A percentile compares a stretch with the other conserved stretches of the same genome.
These are phyloP conservation scores for Mallotus japonicus DNA, from an alignment of 441 rosid species.

Conservation along the genomic window DNA sequence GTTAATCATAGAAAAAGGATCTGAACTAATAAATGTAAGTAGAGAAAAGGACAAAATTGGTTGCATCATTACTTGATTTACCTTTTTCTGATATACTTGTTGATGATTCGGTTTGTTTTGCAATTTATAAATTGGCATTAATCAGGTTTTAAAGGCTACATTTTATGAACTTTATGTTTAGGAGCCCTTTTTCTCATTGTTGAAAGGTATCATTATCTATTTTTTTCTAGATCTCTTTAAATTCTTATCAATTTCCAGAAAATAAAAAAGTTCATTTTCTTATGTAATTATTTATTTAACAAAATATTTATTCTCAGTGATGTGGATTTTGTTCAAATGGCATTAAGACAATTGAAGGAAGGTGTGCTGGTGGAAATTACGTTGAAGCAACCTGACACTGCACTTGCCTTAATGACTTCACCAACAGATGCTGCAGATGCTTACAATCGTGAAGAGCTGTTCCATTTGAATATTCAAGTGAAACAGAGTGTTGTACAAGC, in stretches of 20 bases:
- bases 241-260: constrained; percentile 1
- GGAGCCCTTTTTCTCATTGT: constrained; percentile 54
- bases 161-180: constrained; percentile 52
- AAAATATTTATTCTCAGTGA: background rate
- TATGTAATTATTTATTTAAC: background rate
- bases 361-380: constrained; percentile 50
- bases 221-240: background rate
- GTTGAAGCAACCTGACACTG: too few relatives aligned
- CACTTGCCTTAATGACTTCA: too few relatives aligned
- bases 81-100: background rate
- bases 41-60: background rate
- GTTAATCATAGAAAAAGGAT: constrained; percentile 40
- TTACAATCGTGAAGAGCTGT: too few relatives aligned
- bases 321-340: constrained; percentile 47
- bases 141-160: constrained; percentile 38
- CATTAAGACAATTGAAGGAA: constrained; percentile 61
- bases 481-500: too few relatives aligned
- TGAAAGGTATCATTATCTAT: constrained; percentile 42
- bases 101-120: background rate
- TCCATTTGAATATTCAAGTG: too few relatives aligned
- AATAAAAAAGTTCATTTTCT: background rate
- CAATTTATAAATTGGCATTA: too few relatives aligned
- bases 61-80: constrained; percentile 6
- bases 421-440: too few relatives aligned
- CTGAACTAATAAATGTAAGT: constrained; percentile 43